These are phyloP conservation scores for Tolypocladium cylindrosporum DNA, from an alignment of 2,329 filamentous ascomycete species.

Conservation along the genomic window DNA sequence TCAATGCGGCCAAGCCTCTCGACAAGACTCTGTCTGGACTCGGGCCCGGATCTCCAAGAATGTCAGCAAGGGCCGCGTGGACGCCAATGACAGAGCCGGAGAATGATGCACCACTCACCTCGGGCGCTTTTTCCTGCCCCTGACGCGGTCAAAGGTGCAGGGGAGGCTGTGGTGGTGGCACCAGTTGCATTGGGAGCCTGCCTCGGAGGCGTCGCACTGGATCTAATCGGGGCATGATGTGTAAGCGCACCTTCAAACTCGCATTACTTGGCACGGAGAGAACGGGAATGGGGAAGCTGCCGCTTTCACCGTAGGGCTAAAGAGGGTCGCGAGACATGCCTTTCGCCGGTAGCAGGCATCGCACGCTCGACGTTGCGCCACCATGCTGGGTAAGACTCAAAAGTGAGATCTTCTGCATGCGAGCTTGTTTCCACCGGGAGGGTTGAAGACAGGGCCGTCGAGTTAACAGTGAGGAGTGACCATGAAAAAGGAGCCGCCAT, in stretches of 20 bases:
- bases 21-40: constrained; percentile 17
- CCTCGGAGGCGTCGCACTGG: constrained; percentile 34
- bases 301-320: neutral
- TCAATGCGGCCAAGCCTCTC: constrained; percentile 30
- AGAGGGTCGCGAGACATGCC: constrained; percentile 16
- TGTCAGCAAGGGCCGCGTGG: neutral
- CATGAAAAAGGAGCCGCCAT: neutral
- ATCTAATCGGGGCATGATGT: constrained; percentile 23
- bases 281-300: constrained; percentile 1
- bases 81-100: neutral
- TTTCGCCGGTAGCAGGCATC: constrained; percentile 40
- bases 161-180: constrained; percentile 35
- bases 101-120: constrained; percentile 4
- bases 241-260: constrained; percentile 1
- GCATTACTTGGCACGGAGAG: neutral
- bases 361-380: constrained; percentile 23
- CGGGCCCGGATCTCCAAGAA: constrained; percentile 1
- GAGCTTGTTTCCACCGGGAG: neutral
- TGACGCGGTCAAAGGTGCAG: constrained; percentile 29
- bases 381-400: constrained; percentile 3
- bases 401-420: neutral
- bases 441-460: neutral
- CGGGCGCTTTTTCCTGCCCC: constrained; percentile 9
- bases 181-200: constrained; percentile 33
- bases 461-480: neutral